Evolutionary conservation across 345 rosid species (phyloP).

Genomic region (Atalantia buxifolia): DNA sequence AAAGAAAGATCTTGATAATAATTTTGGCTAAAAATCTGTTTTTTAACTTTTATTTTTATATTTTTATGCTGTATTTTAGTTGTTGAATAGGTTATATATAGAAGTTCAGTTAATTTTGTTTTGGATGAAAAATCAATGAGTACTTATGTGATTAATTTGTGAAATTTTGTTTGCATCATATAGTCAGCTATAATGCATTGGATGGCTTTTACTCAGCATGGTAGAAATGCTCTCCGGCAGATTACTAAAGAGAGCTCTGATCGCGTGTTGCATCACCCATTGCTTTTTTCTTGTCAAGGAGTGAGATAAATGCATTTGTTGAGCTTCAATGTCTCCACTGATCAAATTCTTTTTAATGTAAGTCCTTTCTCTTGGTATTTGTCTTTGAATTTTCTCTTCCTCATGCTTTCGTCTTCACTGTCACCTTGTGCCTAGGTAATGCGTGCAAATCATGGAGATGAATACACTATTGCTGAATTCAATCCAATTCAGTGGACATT

Average conservation of each 20-base stretch:
- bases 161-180: not conserved
- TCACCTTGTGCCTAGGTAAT: constrained; percentile 48
- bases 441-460: constrained; percentile 73
- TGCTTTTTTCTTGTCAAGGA: constrained; percentile 50
- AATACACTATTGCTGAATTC: constrained; percentile 62
- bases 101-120: no score
- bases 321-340: no score
- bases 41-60: no score
- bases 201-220: constrained; percentile 41
- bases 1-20: not conserved
- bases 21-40: not conserved
- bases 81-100: no score
- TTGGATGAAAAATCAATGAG: no score
- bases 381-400: not conserved
- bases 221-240: constrained; percentile 45
- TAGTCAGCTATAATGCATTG: not conserved
- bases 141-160: not conserved
- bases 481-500: constrained; percentile 72
- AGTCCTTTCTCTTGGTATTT: not conserved
- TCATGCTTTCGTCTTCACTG: not conserved
- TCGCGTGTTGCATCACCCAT: constrained; percentile 50
- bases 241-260: constrained; percentile 35
- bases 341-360: not conserved
- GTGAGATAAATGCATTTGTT: constrained; percentile 50
- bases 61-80: not conserved